Evolutionary conservation across 2,329 filamentous ascomycete genomes (phyloP).

Genomic region (Colletotrichum coccodes): DNA sequence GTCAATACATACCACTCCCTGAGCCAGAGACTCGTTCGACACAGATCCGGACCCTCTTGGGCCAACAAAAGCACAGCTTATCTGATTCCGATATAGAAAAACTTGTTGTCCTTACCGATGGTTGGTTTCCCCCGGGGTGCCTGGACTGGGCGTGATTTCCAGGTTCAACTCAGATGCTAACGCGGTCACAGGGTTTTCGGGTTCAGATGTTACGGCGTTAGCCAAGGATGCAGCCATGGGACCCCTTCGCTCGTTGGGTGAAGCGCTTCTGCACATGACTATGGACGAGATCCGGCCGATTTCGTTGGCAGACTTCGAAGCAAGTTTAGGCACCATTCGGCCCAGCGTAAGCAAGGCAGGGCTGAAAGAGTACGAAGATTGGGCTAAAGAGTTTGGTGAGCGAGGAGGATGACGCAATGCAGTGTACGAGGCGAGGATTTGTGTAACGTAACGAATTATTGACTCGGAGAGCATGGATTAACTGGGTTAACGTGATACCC

Average conservation of each 20-base stretch:
- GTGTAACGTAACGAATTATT: background rate
- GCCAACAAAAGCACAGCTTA: constrained; percentile 88
- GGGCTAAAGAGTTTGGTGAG: constrained; percentile 94
- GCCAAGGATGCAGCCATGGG: constrained; percentile 99
- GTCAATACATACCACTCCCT: constrained; percentile 95
- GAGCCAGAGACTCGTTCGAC: constrained; percentile 83
- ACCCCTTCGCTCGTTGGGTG: constrained; percentile 87
- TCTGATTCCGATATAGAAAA: constrained; percentile 75
- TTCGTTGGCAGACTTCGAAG: constrained; percentile 81
- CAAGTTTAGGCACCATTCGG: constrained; percentile 85
- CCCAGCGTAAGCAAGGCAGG: constrained; percentile 90
- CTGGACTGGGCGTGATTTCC: background rate
- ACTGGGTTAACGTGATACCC: background rate
- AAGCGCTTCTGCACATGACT: constrained; percentile 87
- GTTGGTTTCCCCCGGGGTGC: constrained; percentile 57
- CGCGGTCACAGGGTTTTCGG: constrained; percentile 81
- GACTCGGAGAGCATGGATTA: background rate
- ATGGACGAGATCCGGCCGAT: constrained; percentile 96
- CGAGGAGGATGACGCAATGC: constrained; percentile 72
- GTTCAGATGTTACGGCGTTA: constrained; percentile 94
- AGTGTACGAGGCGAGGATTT: background rate
- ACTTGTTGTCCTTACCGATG: constrained; percentile 85
- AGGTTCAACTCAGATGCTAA: constrained; percentile 20
- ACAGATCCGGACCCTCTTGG: constrained; percentile 82
- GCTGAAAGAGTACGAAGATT: constrained; percentile 90